Base-by-base conservation (phyloP, 139 green algal species). In the Coccomyxa sp. region DNA sequence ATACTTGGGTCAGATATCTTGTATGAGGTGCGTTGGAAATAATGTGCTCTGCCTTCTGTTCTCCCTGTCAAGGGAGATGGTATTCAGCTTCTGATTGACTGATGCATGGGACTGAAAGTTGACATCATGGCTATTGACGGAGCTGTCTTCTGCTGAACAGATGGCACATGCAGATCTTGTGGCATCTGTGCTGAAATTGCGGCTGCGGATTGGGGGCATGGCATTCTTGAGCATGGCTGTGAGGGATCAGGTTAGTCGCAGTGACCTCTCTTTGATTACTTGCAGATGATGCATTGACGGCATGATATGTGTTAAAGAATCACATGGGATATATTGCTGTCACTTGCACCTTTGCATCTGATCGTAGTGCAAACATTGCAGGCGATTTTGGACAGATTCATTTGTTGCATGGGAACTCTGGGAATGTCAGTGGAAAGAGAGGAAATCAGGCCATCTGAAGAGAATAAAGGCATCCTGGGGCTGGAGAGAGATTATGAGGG, bases 1-100 rank as follows among this genome's bases (percentile, higher is more conserved):
- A 87, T 97, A 7, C 76, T 97, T 28, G 93, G 91, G 0, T 94
- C 88, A 13, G 93, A 97, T 79, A 85, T 96, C 15, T 88, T 97
- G 87, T 97, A 97, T 82, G 93, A 97, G 87, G 88, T 85, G 21
- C 75, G 82, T 15, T 71, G 63, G 18, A 12, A 13, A 60, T 13
- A 60, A n/a, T 31, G n/a, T 14, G n/a, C 13, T 67, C 30, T 83
- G n/a, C 63, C 63, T 71, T 9, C 4, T 71, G 18, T 28, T 71
- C 10, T 71, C 1, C 63, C 18, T 71, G 18, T 71, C 18, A 71
- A 28, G 18, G 7, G 18, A 11, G 9, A 21, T 21, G 18, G 63
- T 28, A 9, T 71, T 71, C 10, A n/a, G 63, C 18, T 71, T 21
- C 18, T 71, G 4, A 9, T 11, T 28, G 4, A 11, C 63, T n/a